Evolutionary conservation across 306 rosid genomes (phyloP).

Genomic region (Prunus padus): DNA sequence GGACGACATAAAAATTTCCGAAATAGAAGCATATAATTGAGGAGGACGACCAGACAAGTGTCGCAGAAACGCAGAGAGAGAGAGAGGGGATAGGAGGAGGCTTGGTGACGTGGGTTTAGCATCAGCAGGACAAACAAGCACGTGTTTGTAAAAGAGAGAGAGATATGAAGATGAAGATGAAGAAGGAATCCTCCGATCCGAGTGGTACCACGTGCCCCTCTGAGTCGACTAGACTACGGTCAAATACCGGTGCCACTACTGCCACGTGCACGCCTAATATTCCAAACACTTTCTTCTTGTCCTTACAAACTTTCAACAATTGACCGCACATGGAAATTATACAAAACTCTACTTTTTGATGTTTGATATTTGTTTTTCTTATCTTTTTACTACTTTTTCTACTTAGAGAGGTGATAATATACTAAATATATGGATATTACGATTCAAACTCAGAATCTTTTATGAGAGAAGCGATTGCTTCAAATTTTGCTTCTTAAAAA

Average conservation of each 20-base stretch:
- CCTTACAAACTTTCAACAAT: conserved; percentile 43
- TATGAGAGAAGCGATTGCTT: rapidly evolving
- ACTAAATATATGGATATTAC: too few species aligned
- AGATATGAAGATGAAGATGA: too few species aligned
- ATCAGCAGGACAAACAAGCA: conserved; percentile 23
- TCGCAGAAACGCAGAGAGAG: neutral
- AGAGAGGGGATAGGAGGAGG: neutral
- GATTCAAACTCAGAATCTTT: rapidly evolving
- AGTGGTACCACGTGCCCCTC: conserved; percentile 40
- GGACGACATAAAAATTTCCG: neutral
- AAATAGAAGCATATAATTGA: neutral
- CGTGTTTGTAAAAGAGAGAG: neutral
- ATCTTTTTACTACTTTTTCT: too few species aligned
- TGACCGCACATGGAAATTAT: conserved; percentile 32
- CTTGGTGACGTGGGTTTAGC: conserved; percentile 38
- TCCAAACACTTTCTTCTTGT: neutral
- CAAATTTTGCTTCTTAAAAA: too few species aligned
- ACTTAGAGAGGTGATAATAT: too few species aligned
- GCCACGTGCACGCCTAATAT: conserved; percentile 46
- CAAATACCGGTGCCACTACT: conserved; percentile 71
- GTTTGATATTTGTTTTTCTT: too few species aligned
- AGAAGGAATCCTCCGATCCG: too few species aligned
- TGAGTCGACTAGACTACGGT: conserved; percentile 47
- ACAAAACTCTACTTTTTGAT: too few species aligned
- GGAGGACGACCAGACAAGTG: neutral